Evolutionary conservation across 208 protist species (phyloP).

Genomic region (Acanthamoeba healyi): DNA sequence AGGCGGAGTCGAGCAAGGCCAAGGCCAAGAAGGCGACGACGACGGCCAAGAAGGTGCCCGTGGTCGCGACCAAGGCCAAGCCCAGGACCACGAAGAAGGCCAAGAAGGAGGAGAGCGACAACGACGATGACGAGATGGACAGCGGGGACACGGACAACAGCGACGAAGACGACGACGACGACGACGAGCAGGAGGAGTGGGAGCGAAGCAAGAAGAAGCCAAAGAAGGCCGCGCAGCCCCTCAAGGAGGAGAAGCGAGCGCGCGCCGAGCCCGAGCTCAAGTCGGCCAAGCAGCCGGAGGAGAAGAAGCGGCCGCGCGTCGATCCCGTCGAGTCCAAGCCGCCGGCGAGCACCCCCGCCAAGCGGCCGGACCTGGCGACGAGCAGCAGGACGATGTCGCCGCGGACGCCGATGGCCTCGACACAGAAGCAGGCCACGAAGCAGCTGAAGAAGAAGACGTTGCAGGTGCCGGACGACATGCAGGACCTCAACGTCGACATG

Average conservation of each 20-base stretch:
- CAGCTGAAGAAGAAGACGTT: background rate
- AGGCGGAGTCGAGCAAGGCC: background rate
- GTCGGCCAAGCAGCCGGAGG: background rate
- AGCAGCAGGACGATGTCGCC: background rate
- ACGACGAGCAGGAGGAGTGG: background rate
- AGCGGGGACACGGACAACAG: background rate
- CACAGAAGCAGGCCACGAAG: background rate
- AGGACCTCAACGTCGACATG: constrained; percentile 15
- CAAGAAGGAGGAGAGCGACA: background rate
- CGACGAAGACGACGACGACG: background rate
- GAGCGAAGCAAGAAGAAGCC: background rate
- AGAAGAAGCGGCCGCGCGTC: too few relatives aligned
- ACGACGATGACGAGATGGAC: background rate
- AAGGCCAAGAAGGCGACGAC: background rate
- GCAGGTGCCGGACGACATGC: constrained; percentile 27
- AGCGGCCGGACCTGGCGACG: background rate
- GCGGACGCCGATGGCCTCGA: background rate
- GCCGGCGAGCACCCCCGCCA: background rate
- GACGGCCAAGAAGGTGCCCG: background rate
- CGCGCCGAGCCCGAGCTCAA: background rate
- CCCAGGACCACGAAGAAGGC: background rate
- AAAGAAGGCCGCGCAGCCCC: background rate
- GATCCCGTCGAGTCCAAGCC: too few relatives aligned
- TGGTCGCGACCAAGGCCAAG: background rate
- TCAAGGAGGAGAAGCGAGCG: background rate